Conservation (phyloP, 2,329 filamentous ascomycete genomes). For the Trichophyton verrucosum region DNA sequence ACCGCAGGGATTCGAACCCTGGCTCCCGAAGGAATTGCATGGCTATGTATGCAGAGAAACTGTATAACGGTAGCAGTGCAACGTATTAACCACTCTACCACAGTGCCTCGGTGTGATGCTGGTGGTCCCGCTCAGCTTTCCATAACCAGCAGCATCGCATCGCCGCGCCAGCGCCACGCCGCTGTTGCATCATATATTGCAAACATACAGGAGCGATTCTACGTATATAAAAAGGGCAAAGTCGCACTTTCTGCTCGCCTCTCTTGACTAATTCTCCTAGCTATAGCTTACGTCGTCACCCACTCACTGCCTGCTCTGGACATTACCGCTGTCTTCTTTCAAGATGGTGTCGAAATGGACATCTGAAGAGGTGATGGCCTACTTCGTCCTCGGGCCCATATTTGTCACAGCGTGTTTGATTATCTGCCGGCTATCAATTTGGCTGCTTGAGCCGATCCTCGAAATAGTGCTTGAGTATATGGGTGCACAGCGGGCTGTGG, state of each 20-base stretch:
- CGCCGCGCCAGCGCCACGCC: not conserved
- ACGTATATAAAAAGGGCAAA: not conserved
- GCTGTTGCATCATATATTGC: not conserved
- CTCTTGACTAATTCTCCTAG: no score
- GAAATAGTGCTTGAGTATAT: not conserved
- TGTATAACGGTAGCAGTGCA: slow-evolving; percentile 4
- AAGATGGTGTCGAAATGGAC: no score
- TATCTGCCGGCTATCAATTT: no score
- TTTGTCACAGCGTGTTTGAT: no score
- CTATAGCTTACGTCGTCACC: no score
- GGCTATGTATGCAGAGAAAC: slow-evolving; percentile 1
- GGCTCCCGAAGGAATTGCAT: slow-evolving; percentile 5
- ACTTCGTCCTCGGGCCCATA: no score
- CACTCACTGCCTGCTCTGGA: no score
- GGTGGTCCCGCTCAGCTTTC: not conserved
- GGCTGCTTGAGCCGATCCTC: not conserved
- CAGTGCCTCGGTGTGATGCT: slow-evolving; percentile 3
- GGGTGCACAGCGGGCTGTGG: not conserved
- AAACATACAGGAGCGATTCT: not conserved
- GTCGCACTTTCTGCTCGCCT: no score
- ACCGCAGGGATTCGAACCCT: slow-evolving; percentile 5
- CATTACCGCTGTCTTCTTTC: no score
- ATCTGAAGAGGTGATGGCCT: no score
- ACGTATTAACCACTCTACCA: slow-evolving; percentile 5
- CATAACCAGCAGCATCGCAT: not conserved